These are phyloP conservation scores for Saprolegnia diclina DNA, from an alignment of 352 stramenopile species.

Conservation along the genomic window DNA sequence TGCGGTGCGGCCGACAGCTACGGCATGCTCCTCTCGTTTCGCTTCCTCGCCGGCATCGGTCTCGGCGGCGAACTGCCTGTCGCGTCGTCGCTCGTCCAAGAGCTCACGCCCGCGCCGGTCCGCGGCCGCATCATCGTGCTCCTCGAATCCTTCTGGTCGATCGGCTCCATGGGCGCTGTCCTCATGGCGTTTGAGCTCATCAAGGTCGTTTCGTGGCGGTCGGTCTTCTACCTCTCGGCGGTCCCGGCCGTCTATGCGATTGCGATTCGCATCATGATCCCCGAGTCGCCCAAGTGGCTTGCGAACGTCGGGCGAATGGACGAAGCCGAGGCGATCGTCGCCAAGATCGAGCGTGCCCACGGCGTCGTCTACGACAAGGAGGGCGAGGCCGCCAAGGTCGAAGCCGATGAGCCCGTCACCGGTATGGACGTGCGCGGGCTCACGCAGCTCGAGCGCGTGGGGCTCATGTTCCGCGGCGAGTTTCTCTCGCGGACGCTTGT, in stretches of 20 bases:
- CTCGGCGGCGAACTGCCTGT: slow-evolving; percentile 54
- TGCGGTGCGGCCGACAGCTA: slow-evolving; percentile 37
- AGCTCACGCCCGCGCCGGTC: slow-evolving; percentile 56
- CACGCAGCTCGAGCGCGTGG: slow-evolving; percentile 47
- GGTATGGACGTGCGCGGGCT: not conserved
- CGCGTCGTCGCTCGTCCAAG: slow-evolving; percentile 44
- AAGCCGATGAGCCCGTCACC: not conserved
- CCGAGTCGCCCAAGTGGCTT: slow-evolving; percentile 67
- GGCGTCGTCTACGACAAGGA: slow-evolving; percentile 35
- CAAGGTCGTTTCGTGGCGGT: slow-evolving; percentile 27
- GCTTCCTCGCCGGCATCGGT: slow-evolving; percentile 40
- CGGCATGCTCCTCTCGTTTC: slow-evolving; percentile 37
- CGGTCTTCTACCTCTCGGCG: slow-evolving; percentile 26
- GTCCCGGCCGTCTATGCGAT: slow-evolving; percentile 35
- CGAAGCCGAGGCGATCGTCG: slow-evolving; percentile 47
- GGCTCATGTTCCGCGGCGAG: slow-evolving; percentile 46
- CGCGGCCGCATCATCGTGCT: slow-evolving; percentile 53
- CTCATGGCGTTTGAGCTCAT: slow-evolving; percentile 34
- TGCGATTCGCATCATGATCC: slow-evolving; percentile 33
- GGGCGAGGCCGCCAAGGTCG: not conserved
- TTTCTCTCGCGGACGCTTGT: slow-evolving; percentile 31
- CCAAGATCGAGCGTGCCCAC: slow-evolving; percentile 52
- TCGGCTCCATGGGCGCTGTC: slow-evolving; percentile 42
- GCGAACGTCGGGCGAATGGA: slow-evolving; percentile 50
- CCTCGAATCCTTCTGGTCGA: slow-evolving; percentile 36